Percentiles rank a stretch among this genome's conserved stretches.
These are phyloP conservation scores for Scheffersomyces coipomensis DNA, from an alignment of 805 yeast genomes.

Conservation along the genomic window DNA sequence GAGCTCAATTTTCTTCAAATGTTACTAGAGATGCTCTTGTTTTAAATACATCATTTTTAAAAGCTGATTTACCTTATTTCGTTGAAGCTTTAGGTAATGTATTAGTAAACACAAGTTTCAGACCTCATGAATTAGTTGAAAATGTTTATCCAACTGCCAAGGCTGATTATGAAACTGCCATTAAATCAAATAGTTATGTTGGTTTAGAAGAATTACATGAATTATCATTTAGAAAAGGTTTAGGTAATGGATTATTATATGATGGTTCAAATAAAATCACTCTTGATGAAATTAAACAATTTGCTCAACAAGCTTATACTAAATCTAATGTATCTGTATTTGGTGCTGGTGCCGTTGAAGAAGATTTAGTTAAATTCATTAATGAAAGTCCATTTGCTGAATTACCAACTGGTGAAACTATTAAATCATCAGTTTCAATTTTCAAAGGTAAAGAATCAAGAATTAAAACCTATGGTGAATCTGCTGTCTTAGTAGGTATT, in stretches of 20 bases:
- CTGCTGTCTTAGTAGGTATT: slow-evolving; percentile 77
- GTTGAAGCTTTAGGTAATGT: slow-evolving; percentile 82
- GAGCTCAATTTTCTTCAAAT: slow-evolving; percentile 69
- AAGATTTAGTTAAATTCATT: slow-evolving; percentile 68
- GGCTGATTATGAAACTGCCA: slow-evolving; percentile 57
- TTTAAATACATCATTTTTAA: slow-evolving; percentile 77
- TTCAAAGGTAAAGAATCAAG: slow-evolving; percentile 69
- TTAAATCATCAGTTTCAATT: slow-evolving; percentile 38
- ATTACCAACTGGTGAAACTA: slow-evolving; percentile 57
- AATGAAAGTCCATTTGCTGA: slow-evolving; percentile 61
- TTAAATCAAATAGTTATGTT: slow-evolving; percentile 48
- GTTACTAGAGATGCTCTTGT: slow-evolving; percentile 85
- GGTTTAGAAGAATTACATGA: slow-evolving; percentile 81
- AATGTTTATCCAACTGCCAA: slow-evolving; percentile 75
- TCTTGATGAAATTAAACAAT: slow-evolving; percentile 64
- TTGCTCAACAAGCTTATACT: slow-evolving; percentile 67
- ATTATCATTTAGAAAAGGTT: slow-evolving; percentile 80
- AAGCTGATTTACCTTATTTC: slow-evolving; percentile 87
- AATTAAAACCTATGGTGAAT: slow-evolving; percentile 60
- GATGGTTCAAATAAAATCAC: slow-evolving; percentile 57
- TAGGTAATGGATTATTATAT: slow-evolving; percentile 79
- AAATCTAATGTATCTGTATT: slow-evolving; percentile 67
- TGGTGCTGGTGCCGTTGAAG: slow-evolving; percentile 71
- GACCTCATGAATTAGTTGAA: slow-evolving; percentile 82
- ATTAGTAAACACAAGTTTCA: slow-evolving; percentile 66